phyloP scores from a whole-genome alignment of 805 yeast species.

The Huiozyma naganishii region DNA sequence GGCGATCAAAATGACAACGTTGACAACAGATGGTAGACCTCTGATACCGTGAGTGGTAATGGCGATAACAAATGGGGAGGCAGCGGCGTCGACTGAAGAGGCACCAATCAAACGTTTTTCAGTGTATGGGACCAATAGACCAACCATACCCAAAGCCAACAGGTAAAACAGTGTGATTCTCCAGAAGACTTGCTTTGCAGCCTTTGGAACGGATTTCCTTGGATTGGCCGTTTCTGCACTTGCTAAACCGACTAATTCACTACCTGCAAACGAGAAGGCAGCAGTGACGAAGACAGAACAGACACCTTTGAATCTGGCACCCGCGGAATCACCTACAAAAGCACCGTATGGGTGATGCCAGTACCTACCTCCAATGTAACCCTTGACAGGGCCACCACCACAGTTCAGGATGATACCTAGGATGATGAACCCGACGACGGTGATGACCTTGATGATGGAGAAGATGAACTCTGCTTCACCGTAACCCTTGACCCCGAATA shows the following conservation, averaged over 20 bases:
- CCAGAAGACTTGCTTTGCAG: conserved; percentile 48
- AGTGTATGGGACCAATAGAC: conserved; percentile 37
- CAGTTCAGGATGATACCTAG: conserved; percentile 38
- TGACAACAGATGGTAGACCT: conserved; percentile 55
- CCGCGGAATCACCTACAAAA: conserved; percentile 36
- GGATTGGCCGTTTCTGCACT: conserved; percentile 41
- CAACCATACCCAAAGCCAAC: conserved; percentile 34
- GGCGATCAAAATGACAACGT: conserved; percentile 57
- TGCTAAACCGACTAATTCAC: conserved; percentile 43
- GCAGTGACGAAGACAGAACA: conserved; percentile 67
- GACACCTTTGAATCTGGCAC: conserved; percentile 45
- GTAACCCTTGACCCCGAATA: conserved; percentile 45
- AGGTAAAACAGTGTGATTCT: conserved; percentile 40
- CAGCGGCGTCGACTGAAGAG: conserved; percentile 45
- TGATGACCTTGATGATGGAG: conserved; percentile 37
- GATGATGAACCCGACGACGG: conserved; percentile 39
- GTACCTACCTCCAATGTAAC: conserved; percentile 39
- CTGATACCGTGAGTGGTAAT: conserved; percentile 50
- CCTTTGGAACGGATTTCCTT: conserved; percentile 37
- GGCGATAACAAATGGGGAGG: conserved; percentile 75
- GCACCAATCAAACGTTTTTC: conserved; percentile 37
- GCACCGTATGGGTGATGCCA: conserved; percentile 49
- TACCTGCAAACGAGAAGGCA: conserved; percentile 49
- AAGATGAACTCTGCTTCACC: conserved; percentile 46
- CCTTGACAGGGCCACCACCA: conserved; percentile 44